These are phyloP conservation scores for Epicoccum sorghinum DNA, from an alignment of 2,329 filamentous ascomycete species.

Conservation along the genomic window DNA sequence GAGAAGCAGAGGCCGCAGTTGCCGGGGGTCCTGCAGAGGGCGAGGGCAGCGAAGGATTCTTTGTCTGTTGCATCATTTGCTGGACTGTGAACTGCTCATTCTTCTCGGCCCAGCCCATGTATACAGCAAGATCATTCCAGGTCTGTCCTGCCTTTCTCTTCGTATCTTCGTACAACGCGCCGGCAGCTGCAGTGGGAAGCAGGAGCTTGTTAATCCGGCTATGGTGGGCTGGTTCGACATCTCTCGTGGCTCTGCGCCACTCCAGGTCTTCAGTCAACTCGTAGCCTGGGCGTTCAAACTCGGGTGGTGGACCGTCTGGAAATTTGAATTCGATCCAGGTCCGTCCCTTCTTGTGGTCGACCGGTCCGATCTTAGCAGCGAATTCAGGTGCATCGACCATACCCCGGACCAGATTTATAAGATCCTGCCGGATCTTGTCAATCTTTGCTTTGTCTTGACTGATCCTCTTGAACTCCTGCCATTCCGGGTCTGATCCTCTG, in stretches of 20 bases:
- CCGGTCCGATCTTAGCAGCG: constrained; percentile 39
- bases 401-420: constrained; percentile 45
- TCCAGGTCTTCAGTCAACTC: constrained; percentile 49
- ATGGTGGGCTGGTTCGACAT: constrained; percentile 44
- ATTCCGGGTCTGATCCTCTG: constrained; percentile 60
- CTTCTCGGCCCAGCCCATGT: constrained; percentile 34
- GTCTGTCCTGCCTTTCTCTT: constrained; percentile 24
- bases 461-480: constrained; percentile 57
- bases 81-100: constrained; percentile 20
- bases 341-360: constrained; percentile 49
- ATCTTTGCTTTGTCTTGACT: constrained; percentile 51
- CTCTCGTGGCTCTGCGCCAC: constrained; percentile 39
- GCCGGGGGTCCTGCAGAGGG: constrained; percentile 3
- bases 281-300: constrained; percentile 55
- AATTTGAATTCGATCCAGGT: constrained; percentile 57
- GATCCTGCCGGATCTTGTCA: constrained; percentile 48
- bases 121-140: constrained; percentile 33
- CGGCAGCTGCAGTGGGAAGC: constrained; percentile 27
- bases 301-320: constrained; percentile 55
- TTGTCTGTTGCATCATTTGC: constrained; percentile 18
- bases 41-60: constrained; percentile 15
- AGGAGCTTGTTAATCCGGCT: constrained; percentile 40
- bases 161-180: constrained; percentile 32
- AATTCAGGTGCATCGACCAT: constrained; percentile 7
- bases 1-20: constrained; percentile 10